phyloP scores from a whole-genome alignment of 2,329 filamentous ascomycete genomes.

The Ascomycota sp. region DNA sequence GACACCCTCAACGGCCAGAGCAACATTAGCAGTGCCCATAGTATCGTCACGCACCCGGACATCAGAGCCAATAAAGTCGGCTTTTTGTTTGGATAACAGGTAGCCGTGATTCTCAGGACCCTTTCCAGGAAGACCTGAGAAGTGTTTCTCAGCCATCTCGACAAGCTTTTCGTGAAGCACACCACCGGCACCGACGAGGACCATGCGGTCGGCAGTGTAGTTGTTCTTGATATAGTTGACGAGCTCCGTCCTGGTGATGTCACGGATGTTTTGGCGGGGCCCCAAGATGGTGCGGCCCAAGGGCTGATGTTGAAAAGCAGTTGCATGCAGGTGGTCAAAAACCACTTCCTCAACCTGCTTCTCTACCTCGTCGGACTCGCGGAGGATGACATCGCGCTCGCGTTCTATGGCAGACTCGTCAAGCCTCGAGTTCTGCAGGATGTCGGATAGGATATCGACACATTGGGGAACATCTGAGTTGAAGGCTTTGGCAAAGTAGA shows the following conservation, averaged over 20 bases:
- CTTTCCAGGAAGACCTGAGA: constrained; percentile 56
- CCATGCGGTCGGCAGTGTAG: constrained; percentile 99
- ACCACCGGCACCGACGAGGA: constrained; percentile 86
- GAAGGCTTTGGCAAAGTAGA: constrained; percentile 99
- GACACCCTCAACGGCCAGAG: constrained; percentile 95
- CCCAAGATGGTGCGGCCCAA: constrained; percentile 95
- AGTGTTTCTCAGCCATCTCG: constrained; percentile 91
- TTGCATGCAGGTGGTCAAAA: constrained; percentile 96
- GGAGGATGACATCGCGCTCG: constrained; percentile 94
- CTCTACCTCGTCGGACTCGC: constrained; percentile 98
- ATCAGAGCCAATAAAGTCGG: constrained; percentile 92
- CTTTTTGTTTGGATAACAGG: constrained; percentile 63
- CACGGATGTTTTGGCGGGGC: constrained; percentile 93
- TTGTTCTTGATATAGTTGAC: constrained; percentile 97
- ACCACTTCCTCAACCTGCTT: constrained; percentile 99
- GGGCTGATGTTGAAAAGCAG: constrained; percentile 89
- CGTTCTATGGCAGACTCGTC: constrained; percentile 84
- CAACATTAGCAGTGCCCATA: constrained; percentile 90
- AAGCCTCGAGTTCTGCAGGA: constrained; percentile 98
- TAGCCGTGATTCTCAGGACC: constrained; percentile 57
- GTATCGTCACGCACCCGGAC: constrained; percentile 91
- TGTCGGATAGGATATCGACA: constrained; percentile 96
- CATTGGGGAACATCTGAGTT: constrained; percentile 92
- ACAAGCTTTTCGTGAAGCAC: constrained; percentile 88
- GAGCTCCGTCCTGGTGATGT: constrained; percentile 81